Evolutionary conservation across 75 land plant genomes (phyloP).

Genomic region (Pinus tabuliformis): DNA sequence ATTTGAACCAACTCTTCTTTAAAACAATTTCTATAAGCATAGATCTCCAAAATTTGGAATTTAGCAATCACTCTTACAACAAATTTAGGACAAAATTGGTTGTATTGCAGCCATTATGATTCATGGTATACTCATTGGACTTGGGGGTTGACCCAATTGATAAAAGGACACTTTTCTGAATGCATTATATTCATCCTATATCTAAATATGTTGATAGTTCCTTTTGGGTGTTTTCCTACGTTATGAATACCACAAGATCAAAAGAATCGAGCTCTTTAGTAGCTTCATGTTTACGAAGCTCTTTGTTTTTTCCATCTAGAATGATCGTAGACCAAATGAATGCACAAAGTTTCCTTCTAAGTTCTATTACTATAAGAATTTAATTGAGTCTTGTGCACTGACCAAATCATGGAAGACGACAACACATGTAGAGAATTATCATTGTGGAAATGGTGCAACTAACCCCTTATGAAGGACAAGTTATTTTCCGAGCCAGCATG

Average conservation of each 20-base stretch:
- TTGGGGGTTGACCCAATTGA: background rate
- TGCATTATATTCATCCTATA: background rate
- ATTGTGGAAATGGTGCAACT: too few species aligned
- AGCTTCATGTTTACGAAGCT: background rate
- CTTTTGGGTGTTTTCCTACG: background rate
- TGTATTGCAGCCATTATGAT: background rate
- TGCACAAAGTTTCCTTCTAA: background rate
- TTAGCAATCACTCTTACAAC: background rate
- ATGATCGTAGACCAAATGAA: background rate
- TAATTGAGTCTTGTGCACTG: background rate
- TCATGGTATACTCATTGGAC: background rate
- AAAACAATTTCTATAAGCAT: too few species aligned
- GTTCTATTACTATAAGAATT: constrained; percentile 6
- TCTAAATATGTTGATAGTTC: background rate
- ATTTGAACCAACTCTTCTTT: too few species aligned
- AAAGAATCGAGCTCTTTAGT: background rate
- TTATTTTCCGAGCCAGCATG: too few species aligned
- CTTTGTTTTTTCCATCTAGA: background rate
- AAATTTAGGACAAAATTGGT: background rate
- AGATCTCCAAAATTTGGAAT: background rate
- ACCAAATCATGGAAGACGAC: too few species aligned
- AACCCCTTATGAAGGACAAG: too few species aligned
- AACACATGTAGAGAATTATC: too few species aligned
- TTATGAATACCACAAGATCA: background rate
- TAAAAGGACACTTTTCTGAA: background rate